A percentile compares a stretch with the other conserved stretches of the same genome.
Evolutionary conservation across 1,139 yeast genomes (phyloP).

Genomic region (Geotrichum phurueaensis): DNA sequence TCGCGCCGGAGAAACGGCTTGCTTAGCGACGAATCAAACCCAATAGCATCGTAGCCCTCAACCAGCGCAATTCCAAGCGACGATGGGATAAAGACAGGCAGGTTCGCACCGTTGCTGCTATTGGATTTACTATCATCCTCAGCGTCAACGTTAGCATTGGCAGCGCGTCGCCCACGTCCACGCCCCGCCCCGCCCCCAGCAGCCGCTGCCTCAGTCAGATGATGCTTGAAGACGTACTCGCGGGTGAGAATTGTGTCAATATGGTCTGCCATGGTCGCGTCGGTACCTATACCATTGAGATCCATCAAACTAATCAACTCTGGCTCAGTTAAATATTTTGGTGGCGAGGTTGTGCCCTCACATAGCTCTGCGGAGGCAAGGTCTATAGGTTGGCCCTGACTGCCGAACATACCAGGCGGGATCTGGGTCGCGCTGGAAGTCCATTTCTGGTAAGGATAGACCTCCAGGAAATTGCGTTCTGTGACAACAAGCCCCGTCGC

Average conservation of each 20-base stretch:
- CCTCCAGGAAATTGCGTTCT: constrained; percentile 70
- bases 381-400: constrained; percentile 49
- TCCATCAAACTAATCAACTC: constrained; percentile 94
- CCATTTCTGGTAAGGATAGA: constrained; percentile 71
- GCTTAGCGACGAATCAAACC: constrained; percentile 65
- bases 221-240: constrained; percentile 53
- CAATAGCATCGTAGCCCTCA: constrained; percentile 79
- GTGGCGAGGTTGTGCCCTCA: constrained; percentile 76
- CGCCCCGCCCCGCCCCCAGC: constrained; percentile 15
- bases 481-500: constrained; percentile 68
- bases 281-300: constrained; percentile 95
- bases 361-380: constrained; percentile 53
- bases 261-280: constrained; percentile 98
- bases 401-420: constrained; percentile 50
- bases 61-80: constrained; percentile 80
- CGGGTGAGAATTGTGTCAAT: constrained; percentile 71
- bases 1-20: constrained; percentile 83
- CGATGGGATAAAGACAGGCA: constrained; percentile 56
- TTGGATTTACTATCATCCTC: not conserved
- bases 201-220: constrained; percentile 16
- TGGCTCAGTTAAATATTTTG: constrained; percentile 79
- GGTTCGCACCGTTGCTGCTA: not conserved
- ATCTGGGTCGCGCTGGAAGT: constrained; percentile 48
- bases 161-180: constrained; percentile 20
- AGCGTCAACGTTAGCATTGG: not conserved